Conservation (phyloP, 176 grass and related monocot species). For the Aegilops longissima region DNA sequence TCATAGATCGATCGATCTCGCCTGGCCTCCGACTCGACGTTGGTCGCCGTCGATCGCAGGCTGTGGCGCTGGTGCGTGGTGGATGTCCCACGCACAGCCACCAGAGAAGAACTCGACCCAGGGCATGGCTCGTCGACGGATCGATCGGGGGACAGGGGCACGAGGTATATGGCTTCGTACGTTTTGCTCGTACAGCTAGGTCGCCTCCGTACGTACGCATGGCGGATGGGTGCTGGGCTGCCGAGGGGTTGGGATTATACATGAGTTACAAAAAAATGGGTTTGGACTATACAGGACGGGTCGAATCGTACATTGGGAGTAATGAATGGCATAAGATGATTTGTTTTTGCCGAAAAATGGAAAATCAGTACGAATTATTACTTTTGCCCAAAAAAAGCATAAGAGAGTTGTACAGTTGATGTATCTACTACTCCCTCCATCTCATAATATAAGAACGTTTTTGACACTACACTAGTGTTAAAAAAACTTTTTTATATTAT, state of each 20-base stretch:
- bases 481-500: too few species aligned
- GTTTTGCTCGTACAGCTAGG: not conserved
- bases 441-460: too few species aligned
- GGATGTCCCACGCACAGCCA: not conserved
- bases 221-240: not conserved
- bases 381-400: too few species aligned
- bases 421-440: too few species aligned
- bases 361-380: too few species aligned
- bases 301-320: not conserved
- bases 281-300: not conserved
- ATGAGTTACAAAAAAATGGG: not conserved
- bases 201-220: not conserved
- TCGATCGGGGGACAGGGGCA: not conserved
- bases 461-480: too few species aligned
- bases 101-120: not conserved
- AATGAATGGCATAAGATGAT: too few species aligned
- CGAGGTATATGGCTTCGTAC: not conserved
- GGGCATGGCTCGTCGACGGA: not conserved
- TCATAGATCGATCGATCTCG: not conserved
- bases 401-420: too few species aligned
- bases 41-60: not conserved
- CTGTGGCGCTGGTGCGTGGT: not conserved
- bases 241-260: too few species aligned
- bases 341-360: too few species aligned
- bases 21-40: not conserved